A percentile compares a stretch with the other conserved stretches of the same genome.
phyloP scores from a whole-genome alignment of 768 basidiomycete genomes.

The Fistulinella prunicolor region DNA sequence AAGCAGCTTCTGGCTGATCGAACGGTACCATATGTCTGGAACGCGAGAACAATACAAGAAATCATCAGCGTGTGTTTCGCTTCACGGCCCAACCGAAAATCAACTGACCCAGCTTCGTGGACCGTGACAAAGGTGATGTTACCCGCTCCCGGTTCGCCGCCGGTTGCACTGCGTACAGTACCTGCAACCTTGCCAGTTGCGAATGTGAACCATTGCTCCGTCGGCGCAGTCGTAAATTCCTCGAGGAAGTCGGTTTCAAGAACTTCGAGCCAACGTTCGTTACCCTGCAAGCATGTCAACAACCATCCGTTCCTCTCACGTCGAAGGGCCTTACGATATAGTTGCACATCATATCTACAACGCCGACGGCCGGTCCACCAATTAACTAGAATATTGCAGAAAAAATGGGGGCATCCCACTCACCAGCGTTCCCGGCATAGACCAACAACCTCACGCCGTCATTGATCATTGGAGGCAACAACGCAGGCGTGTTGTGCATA shows the following conservation, averaged over 20 bases:
- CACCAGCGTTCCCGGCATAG: constrained; percentile 85
- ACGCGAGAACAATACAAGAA: constrained; percentile 2
- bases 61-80: constrained; percentile 10
- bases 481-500: constrained; percentile 74
- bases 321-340: constrained; percentile 48
- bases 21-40: constrained; percentile 84
- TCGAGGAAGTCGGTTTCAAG: constrained; percentile 59
- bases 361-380: constrained; percentile 13
- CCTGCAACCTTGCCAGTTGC: constrained; percentile 58
- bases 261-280: constrained; percentile 69
- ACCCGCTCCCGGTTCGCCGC: constrained; percentile 63
- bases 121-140: constrained; percentile 82
- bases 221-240: constrained; percentile 52
- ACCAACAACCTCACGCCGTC: constrained; percentile 81
- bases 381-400: background rate
- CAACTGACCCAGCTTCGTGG: constrained; percentile 72
- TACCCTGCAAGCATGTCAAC: constrained; percentile 46
- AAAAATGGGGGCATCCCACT: constrained; percentile 19
- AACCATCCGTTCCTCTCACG: background rate
- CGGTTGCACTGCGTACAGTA: constrained; percentile 66
- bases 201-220: constrained; percentile 55
- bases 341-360: constrained; percentile 83
- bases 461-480: constrained; percentile 79
- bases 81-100: background rate
- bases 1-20: constrained; percentile 84